Evolutionary conservation across 768 basidiomycete genomes (phyloP), one percentile per base, ranked within the genome.

Genomic region (Calvatia gigantea): DNA sequence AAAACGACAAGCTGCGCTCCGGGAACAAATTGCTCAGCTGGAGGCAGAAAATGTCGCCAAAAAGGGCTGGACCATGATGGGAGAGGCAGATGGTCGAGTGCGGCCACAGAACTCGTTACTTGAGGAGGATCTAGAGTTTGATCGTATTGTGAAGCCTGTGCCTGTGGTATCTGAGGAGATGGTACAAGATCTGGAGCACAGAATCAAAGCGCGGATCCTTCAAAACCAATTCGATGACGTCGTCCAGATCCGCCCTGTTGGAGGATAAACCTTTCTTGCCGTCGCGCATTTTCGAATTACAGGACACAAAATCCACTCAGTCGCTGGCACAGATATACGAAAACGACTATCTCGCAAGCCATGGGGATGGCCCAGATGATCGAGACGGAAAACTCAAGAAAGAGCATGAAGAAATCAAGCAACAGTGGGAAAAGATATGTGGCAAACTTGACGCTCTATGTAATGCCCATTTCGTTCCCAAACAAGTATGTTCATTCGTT

Each of bases 321-420:
- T 94, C 91, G 0, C 81, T 99, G 43, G 95, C 94, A 12, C 90
- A 98, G 72, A 91, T 99, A 37, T 98, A 98, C 70, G 97, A 97
- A 67, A 86, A 90, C 43, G 95, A 95, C 56, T 99, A 89, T 69
- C 77, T 86, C 35, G 84, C 86, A 5, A 81, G 82, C 32, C 82
- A 85, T 59, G 72, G 76, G 0, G 84, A 81, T 12, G 67, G 72
- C 12, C 73, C 72, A 1, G 89, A 94, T 61, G 91, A 95, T 62
- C 78, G 93, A 6, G 95, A 98, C 61, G 93, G 88, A 17, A 94
- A 91, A 68, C 75, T 98, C 33, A 75, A 80, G 65, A 89, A 90
- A 65, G 92, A 97, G 68, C 96, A 98, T 67, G 84, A 86, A 12
- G 94, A 91, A 68, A 85, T 98, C 50, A 86, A 89, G 54, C 74